A percentile compares a stretch with the other conserved stretches of the same genome.
phyloP scores from a whole-genome alignment of 2,329 filamentous ascomycete genomes.

The Talaromyces marneffei region DNA sequence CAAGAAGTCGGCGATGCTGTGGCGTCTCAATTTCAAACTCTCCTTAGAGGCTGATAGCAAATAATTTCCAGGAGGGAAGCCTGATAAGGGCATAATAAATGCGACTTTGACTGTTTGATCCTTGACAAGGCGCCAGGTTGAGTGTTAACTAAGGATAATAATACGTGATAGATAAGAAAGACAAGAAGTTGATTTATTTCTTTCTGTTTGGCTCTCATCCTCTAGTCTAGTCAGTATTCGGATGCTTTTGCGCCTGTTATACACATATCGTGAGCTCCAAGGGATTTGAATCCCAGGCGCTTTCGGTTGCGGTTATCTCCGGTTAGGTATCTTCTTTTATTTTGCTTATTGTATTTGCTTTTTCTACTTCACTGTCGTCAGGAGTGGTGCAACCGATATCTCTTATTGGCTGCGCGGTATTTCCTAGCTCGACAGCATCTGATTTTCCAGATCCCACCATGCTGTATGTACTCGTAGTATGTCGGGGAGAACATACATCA shows the following conservation, averaged over 20 bases:
- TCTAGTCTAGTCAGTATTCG: too few relatives aligned
- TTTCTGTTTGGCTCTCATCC: too few relatives aligned
- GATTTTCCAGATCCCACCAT: neutral
- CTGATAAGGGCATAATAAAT: too few relatives aligned
- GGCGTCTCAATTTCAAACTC: neutral
- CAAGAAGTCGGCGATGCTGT: conserved; percentile 65
- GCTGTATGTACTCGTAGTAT: neutral
- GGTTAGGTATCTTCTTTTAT: neutral
- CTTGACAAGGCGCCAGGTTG: neutral
- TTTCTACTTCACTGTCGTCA: neutral
- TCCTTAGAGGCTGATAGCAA: neutral
- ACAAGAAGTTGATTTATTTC: too few relatives aligned
- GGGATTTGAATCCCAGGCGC: too few relatives aligned
- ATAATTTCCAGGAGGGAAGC: neutral
- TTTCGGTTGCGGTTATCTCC: too few relatives aligned
- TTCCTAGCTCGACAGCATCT: neutral
- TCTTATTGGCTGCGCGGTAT: neutral
- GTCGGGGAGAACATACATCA: too few relatives aligned
- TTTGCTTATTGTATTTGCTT: neutral
- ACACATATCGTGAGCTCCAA: too few relatives aligned
- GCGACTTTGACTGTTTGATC: neutral
- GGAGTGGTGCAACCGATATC: neutral
- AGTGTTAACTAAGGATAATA: too few relatives aligned
- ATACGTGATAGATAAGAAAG: too few relatives aligned
- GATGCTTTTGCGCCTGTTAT: too few relatives aligned